These are phyloP conservation scores for Daldinia sp. DNA, from an alignment of 2,329 filamentous ascomycete genomes.

Conservation along the genomic window DNA sequence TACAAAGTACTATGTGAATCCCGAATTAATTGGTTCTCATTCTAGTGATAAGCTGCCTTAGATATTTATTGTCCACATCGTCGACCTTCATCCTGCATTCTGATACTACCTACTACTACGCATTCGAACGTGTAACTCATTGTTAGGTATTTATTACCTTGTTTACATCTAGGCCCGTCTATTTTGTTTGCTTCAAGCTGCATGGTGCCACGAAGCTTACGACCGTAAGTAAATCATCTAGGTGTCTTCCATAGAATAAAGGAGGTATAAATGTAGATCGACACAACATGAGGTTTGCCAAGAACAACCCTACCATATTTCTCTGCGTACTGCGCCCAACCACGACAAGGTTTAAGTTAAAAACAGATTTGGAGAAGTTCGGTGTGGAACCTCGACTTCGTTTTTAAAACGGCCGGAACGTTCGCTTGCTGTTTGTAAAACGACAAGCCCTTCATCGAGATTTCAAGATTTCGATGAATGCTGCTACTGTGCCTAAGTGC, in stretches of 20 bases:
- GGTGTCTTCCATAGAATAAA: background rate
- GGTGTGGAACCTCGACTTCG: conserved; percentile 19
- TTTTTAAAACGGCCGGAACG: conserved; percentile 17
- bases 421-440: conserved; percentile 15
- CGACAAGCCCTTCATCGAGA: conserved; percentile 8
- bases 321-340: background rate
- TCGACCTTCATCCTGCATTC: background rate
- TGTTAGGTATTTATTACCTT: background rate
- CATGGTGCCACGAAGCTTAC: conserved; percentile 6
- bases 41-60: background rate
- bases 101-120: background rate
- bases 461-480: background rate
- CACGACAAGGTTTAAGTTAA: background rate
- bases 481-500: background rate
- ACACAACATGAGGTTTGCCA: background rate
- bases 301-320: background rate
- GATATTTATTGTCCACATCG: background rate
- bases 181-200: background rate
- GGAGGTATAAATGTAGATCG: background rate
- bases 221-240: background rate
- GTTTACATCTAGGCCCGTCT: background rate
- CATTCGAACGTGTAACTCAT: background rate
- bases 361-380: background rate
- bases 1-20: background rate
- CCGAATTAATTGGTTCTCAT: background rate